These are phyloP conservation scores for Trichoderma guizhouense DNA, from an alignment of 2,329 filamentous ascomycete species.

Conservation along the genomic window DNA sequence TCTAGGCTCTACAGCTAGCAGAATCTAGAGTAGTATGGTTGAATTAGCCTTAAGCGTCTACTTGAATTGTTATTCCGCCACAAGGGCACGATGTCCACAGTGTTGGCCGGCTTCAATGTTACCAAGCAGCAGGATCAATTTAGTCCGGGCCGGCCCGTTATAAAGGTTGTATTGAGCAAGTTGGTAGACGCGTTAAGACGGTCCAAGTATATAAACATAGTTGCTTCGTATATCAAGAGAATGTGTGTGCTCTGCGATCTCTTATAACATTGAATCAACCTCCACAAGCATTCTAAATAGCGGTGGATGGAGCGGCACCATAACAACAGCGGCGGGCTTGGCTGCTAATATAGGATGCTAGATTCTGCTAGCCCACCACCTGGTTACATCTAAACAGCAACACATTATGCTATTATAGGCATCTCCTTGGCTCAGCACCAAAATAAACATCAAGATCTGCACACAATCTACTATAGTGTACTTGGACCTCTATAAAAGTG, in stretches of 20 bases:
- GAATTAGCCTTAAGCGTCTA: neutral
- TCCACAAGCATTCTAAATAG: neutral
- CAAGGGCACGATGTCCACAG: neutral
- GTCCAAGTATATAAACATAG: neutral
- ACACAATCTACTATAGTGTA: neutral
- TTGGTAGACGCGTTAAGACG: neutral
- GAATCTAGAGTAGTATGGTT: neutral
- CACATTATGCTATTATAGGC: neutral
- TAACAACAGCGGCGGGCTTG: neutral
- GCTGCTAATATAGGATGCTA: neutral
- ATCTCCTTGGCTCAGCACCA: neutral
- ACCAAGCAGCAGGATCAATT: neutral
- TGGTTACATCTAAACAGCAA: neutral
- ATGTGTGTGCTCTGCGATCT: neutral
- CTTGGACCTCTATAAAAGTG: neutral
- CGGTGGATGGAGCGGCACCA: neutral
- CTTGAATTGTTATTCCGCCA: neutral
- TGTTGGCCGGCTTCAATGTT: neutral
- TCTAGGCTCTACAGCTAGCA: neutral
- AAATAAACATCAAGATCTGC: neutral
- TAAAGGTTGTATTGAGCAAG: neutral
- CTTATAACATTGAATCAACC: neutral
- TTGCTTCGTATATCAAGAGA: neutral
- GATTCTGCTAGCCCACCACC: neutral
- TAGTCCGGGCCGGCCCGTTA: neutral